These are phyloP conservation scores for Malassezia restricta DNA, from an alignment of 1,284 basidiomycete genomes.

Conservation along the genomic window DNA sequence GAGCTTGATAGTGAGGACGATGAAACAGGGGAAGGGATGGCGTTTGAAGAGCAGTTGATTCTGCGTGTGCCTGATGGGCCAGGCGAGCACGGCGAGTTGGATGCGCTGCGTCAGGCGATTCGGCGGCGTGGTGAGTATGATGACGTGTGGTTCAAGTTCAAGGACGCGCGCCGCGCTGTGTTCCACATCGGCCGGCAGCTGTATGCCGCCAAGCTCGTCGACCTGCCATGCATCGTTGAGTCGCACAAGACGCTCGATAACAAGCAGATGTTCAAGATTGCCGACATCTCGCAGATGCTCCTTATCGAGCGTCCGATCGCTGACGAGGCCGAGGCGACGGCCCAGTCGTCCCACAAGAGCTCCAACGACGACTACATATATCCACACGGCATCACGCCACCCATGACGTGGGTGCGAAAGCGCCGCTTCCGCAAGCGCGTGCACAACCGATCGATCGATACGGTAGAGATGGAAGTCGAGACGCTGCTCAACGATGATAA, in stretches of 20 bases:
- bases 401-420: slow-evolving; percentile 78
- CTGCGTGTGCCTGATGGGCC: slow-evolving; percentile 75
- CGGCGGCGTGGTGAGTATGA: slow-evolving; percentile 60
- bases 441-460: slow-evolving; percentile 82
- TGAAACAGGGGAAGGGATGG: slow-evolving; percentile 53
- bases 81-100: slow-evolving; percentile 47
- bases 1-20: slow-evolving; percentile 94
- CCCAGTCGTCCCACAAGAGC: slow-evolving; percentile 51
- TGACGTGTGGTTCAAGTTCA: slow-evolving; percentile 94
- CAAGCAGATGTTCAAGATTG: slow-evolving; percentile 87
- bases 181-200: slow-evolving; percentile 73
- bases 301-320: slow-evolving; percentile 32
- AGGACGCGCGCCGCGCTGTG: slow-evolving; percentile 85
- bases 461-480: slow-evolving; percentile 92
- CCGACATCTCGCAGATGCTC: slow-evolving; percentile 70
- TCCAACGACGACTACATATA: slow-evolving; percentile 80
- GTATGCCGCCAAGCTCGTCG: slow-evolving; percentile 86
- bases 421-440: slow-evolving; percentile 82
- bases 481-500: slow-evolving; percentile 75
- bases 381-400: slow-evolving; percentile 91
- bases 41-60: slow-evolving; percentile 96
- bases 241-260: slow-evolving; percentile 92
- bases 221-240: slow-evolving; percentile 86
- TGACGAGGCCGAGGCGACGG: slow-evolving; percentile 55
- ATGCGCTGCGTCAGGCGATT: slow-evolving; percentile 53